Percentiles rank a stretch among this genome's conserved stretches.
These are phyloP conservation scores for Ustilago sp. DNA, from an alignment of 1,284 basidiomycete genomes.

Conservation along the genomic window DNA sequence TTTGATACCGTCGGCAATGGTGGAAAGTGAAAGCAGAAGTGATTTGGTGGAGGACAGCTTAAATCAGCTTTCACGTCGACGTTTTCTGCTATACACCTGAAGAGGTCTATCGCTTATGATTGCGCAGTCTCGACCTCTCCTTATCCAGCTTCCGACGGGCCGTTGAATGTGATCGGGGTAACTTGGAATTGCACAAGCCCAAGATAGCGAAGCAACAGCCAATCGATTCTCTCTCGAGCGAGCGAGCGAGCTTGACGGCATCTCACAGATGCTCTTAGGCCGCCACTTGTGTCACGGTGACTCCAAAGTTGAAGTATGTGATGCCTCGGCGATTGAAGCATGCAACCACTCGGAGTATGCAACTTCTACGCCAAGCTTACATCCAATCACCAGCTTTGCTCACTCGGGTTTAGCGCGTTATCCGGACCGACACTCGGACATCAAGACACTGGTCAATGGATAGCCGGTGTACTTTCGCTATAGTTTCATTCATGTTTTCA, in stretches of 20 bases:
- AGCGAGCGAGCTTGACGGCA: background rate
- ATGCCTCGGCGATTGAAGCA: no score
- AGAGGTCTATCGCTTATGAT: background rate
- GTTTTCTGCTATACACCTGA: background rate
- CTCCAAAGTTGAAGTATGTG: no score
- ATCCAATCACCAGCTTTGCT: no score
- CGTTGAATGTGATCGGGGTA: background rate
- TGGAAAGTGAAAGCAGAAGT: background rate
- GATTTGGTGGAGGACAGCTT: background rate
- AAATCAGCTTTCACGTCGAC: background rate
- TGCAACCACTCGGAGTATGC: no score
- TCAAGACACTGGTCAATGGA: no score
- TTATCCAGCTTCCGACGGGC: background rate
- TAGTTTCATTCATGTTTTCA: no score
- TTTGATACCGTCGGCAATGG: background rate
- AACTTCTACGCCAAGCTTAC: no score
- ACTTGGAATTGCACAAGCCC: background rate
- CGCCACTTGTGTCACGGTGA: background rate
- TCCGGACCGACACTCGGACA: no score
- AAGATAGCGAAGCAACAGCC: background rate
- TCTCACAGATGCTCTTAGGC: background rate
- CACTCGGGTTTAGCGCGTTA: no score
- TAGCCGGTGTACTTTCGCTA: no score
- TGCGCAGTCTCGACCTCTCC: background rate
- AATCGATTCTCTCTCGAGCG: background rate